These are phyloP conservation scores for Syzygium malaccense DNA, from an alignment of 441 rosid genomes.

Conservation along the genomic window DNA sequence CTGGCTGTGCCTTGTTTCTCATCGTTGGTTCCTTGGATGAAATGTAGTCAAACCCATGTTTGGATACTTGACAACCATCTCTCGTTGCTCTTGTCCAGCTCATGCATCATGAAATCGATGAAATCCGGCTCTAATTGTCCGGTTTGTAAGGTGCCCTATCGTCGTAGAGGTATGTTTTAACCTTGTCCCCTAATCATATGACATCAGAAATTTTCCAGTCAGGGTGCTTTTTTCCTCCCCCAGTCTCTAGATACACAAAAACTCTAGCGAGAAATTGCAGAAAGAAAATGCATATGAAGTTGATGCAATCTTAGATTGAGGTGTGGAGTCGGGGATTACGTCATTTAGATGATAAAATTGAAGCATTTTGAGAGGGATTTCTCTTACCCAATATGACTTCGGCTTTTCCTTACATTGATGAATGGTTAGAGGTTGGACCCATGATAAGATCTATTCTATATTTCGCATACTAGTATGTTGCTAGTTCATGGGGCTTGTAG, in stretches of 20 bases:
- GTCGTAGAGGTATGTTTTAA: slow-evolving; percentile 49
- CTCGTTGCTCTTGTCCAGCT: slow-evolving; percentile 23
- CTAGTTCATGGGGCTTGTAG: neutral
- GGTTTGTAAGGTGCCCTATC: slow-evolving; percentile 72
- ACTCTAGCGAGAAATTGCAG: neutral
- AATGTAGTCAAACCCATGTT: neutral
- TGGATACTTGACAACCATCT: neutral
- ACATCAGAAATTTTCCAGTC: neutral
- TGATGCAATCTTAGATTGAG: neutral
- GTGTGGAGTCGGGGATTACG: neutral
- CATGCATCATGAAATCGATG: slow-evolving; percentile 73
- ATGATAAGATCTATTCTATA: neutral
- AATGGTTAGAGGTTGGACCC: neutral
- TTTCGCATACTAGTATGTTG: neutral
- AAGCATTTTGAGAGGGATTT: neutral
- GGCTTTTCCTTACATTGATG: neutral
- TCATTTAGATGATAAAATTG: neutral
- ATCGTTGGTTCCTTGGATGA: neutral
- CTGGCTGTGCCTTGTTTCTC: neutral
- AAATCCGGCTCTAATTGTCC: slow-evolving; percentile 66
- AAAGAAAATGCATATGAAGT: neutral
- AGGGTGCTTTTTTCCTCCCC: neutral
- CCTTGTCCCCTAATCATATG: neutral
- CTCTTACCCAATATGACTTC: neutral
- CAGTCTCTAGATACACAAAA: neutral